phyloP scores from a whole-genome alignment of 352 stramenopile species.

The Phytopythium cucurbitacearum region DNA sequence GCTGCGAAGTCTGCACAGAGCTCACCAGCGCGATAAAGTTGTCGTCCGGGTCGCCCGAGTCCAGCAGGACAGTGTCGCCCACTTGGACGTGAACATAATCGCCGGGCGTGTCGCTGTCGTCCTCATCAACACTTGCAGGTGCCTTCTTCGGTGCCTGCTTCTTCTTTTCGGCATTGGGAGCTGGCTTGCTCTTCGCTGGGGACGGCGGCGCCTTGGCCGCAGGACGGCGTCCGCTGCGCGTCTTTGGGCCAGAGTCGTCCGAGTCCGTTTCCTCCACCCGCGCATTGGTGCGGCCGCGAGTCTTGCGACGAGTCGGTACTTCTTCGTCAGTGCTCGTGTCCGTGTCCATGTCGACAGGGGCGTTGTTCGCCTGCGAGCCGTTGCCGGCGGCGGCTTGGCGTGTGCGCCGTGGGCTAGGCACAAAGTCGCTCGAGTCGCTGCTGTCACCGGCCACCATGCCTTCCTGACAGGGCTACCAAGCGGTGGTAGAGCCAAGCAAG shows the following conservation, averaged over 20 bases:
- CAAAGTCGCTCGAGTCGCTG: background rate
- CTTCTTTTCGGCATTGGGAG: slow-evolving; percentile 10
- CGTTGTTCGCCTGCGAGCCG: background rate
- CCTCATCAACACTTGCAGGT: slow-evolving; percentile 22
- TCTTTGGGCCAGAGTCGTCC: slow-evolving; percentile 15
- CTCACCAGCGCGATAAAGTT: slow-evolving; percentile 73
- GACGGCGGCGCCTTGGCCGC: slow-evolving; percentile 5
- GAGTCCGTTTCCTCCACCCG: slow-evolving; percentile 11
- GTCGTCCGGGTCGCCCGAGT: slow-evolving; percentile 64
- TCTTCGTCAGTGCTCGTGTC: slow-evolving; percentile 23
- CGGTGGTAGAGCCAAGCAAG: too few species aligned
- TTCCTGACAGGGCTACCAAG: too few species aligned
- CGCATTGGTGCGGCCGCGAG: slow-evolving; percentile 11
- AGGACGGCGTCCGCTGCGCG: slow-evolving; percentile 15
- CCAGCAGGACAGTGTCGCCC: slow-evolving; percentile 73
- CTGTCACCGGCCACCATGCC: too few species aligned
- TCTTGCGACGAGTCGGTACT: slow-evolving; percentile 13
- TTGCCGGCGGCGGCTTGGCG: background rate
- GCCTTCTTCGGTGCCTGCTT: slow-evolving; percentile 4
- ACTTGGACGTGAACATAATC: slow-evolving; percentile 69
- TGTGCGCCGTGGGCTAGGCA: slow-evolving; percentile 1
- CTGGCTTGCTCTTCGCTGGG: slow-evolving; percentile 7
- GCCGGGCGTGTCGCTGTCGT: slow-evolving; percentile 40
- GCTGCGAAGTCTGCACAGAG: slow-evolving; percentile 60
- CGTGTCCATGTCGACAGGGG: background rate